A percentile compares a stretch with the other conserved stretches of the same genome.
phyloP scores from a whole-genome alignment of 129 eudicot species.

The Flaveria linearis region DNA sequence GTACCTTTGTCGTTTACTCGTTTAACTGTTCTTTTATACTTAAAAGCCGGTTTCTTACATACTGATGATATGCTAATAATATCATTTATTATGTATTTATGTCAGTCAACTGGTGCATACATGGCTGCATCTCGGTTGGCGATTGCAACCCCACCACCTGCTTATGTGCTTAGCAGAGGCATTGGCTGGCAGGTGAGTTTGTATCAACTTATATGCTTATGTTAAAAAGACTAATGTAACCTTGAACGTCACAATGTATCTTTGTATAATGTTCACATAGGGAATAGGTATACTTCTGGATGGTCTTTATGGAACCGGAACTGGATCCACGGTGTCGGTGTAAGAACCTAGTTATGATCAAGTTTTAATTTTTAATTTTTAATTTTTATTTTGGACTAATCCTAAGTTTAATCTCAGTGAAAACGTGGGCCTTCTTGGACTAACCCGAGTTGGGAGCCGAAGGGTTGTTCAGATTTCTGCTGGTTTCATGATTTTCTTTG shows the following conservation, averaged over 20 bases:
- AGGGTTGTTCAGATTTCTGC: slow-evolving; percentile 93
- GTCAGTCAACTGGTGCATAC: slow-evolving; percentile 92
- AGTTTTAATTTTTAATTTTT: background rate
- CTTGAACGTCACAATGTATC: background rate
- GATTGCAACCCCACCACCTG: slow-evolving; percentile 99
- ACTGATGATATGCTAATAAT: background rate
- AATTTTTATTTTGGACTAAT: background rate
- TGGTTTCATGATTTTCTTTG: slow-evolving; percentile 88
- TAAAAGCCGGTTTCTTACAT: background rate
- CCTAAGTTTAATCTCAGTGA: slow-evolving; percentile 50
- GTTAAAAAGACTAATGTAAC: slow-evolving; percentile 4
- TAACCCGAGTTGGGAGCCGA: slow-evolving; percentile 90
- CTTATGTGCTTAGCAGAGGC: slow-evolving; percentile 96
- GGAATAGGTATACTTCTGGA: slow-evolving; percentile 92
- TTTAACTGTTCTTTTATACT: background rate
- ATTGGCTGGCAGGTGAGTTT: slow-evolving; percentile 97
- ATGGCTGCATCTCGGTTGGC: slow-evolving; percentile 99
- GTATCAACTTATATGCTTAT: background rate
- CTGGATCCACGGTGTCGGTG: slow-evolving; percentile 97
- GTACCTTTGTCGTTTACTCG: slow-evolving; percentile 34
- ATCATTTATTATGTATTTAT: slow-evolving; percentile 3
- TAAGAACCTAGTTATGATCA: slow-evolving; percentile 39
- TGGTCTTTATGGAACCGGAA: slow-evolving; percentile 90
- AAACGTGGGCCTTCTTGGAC: slow-evolving; percentile 90
- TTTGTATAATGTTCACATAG: slow-evolving; percentile 38